A percentile compares a stretch with the other conserved stretches of the same genome.
These are phyloP conservation scores for Globisporangium orthogonon DNA, from an alignment of 352 stramenopile species.

Conservation along the genomic window DNA sequence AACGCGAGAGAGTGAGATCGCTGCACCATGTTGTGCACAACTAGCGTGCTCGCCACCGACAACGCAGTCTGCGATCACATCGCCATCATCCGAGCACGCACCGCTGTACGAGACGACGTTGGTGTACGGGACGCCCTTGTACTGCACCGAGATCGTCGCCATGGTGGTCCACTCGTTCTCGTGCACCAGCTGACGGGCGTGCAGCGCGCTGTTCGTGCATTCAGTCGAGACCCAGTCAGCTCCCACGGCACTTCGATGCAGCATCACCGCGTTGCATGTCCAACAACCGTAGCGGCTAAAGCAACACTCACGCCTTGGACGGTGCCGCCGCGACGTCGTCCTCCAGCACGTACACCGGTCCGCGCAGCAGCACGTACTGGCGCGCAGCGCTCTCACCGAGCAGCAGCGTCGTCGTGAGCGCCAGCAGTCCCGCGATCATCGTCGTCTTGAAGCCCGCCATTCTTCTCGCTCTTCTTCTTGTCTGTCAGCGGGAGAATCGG, in stretches of 20 bases:
- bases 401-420: slow-evolving; percentile 8
- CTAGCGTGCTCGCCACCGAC: neutral
- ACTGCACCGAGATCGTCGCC: slow-evolving; percentile 53
- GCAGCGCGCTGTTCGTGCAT: slow-evolving; percentile 21
- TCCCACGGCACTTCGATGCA: no score
- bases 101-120: slow-evolving; percentile 67
- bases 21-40: neutral
- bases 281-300: no score
- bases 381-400: slow-evolving; percentile 6
- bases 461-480: neutral
- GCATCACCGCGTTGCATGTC: no score
- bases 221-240: no score
- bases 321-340: slow-evolving; percentile 2
- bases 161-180: slow-evolving; percentile 60
- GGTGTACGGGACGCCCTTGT: slow-evolving; percentile 42
- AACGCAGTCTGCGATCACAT: no score
- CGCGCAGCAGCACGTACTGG: slow-evolving; percentile 3
- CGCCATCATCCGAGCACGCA: slow-evolving; percentile 13
- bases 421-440: slow-evolving; percentile 13
- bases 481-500: neutral
- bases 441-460: neutral
- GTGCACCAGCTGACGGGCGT: slow-evolving; percentile 60
- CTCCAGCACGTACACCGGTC: slow-evolving; percentile 4
- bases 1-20: neutral
- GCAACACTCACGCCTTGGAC: slow-evolving; percentile 5